Conservation (phyloP, 2,329 filamentous ascomycete genomes). For the Teratosphaeria viscida region DNA sequence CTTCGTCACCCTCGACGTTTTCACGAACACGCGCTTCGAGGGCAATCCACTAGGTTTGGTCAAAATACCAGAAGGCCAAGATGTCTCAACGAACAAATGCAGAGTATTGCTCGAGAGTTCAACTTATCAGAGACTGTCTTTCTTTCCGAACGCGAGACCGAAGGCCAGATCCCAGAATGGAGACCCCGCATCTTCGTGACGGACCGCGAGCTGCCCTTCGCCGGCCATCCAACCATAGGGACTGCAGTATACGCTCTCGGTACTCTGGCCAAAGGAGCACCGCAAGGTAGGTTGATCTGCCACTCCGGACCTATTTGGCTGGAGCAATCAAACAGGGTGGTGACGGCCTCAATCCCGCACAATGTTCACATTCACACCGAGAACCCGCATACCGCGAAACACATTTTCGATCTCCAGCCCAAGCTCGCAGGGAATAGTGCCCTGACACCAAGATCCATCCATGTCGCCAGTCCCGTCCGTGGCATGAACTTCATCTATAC, state of each 20-base stretch:
- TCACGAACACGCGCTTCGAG: slow-evolving; percentile 36
- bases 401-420: slow-evolving; percentile 28
- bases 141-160: slow-evolving; percentile 29
- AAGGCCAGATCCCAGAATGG: slow-evolving; percentile 25
- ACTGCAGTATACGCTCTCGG: slow-evolving; percentile 40
- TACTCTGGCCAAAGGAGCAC: slow-evolving; percentile 16
- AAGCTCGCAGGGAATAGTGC: slow-evolving; percentile 12
- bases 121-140: slow-evolving; percentile 50
- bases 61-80: slow-evolving; percentile 28
- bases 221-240: slow-evolving; percentile 48
- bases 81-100: slow-evolving; percentile 41
- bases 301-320: slow-evolving; percentile 36
- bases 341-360: slow-evolving; percentile 56
- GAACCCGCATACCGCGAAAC: slow-evolving; percentile 19
- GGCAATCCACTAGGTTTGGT: slow-evolving; percentile 51
- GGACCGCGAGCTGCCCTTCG: slow-evolving; percentile 44
- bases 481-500: slow-evolving; percentile 66
- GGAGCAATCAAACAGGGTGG: slow-evolving; percentile 33
- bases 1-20: slow-evolving; percentile 36
- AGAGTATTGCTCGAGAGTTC: slow-evolving; percentile 46
- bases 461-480: slow-evolving; percentile 47
- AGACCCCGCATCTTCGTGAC: slow-evolving; percentile 46
- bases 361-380: slow-evolving; percentile 50
- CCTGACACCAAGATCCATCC: slow-evolving; percentile 6
- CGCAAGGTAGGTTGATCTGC: slow-evolving; percentile 29